Conservation (phyloP, 331 rosid genomes). For the Stylosanthes scabra region DNA sequence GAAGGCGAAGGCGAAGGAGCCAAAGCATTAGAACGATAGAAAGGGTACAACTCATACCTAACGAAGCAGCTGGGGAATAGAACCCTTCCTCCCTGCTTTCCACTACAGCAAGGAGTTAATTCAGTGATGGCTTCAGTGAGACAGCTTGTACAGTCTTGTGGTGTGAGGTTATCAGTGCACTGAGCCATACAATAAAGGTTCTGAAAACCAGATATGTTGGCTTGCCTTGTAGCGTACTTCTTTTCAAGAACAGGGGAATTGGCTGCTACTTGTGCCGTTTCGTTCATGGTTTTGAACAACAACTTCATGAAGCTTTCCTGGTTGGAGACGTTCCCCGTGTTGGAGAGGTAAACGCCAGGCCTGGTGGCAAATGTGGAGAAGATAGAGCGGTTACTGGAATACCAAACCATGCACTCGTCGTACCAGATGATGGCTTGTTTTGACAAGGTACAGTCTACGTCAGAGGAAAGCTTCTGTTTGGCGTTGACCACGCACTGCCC, state of each 20-base stretch:
- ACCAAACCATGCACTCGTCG: conserved; percentile 57
- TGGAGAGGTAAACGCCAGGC: accelerated
- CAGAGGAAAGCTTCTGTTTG: background rate
- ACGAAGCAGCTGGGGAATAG: conserved; percentile 40
- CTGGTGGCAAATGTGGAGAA: conserved; percentile 24
- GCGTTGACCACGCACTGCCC: background rate
- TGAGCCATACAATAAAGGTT: conserved; percentile 42
- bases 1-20: background rate
- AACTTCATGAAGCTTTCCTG: conserved; percentile 13
- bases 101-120: background rate
- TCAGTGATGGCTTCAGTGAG: background rate
- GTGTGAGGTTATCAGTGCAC: conserved; percentile 55
- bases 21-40: conserved; percentile 5
- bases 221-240: conserved; percentile 37
- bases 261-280: conserved; percentile 28
- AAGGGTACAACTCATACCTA: conserved; percentile 48
- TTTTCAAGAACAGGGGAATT: conserved; percentile 9
- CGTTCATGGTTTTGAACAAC: background rate
- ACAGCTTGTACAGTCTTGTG: conserved; percentile 34
- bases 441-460: conserved; percentile 27
- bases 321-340: background rate
- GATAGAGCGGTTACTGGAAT: conserved; percentile 43
- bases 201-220: background rate
- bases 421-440: conserved; percentile 46
- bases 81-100: conserved; percentile 20